phyloP scores from a whole-genome alignment of 768 basidiomycete species.

The Postia placenta region DNA sequence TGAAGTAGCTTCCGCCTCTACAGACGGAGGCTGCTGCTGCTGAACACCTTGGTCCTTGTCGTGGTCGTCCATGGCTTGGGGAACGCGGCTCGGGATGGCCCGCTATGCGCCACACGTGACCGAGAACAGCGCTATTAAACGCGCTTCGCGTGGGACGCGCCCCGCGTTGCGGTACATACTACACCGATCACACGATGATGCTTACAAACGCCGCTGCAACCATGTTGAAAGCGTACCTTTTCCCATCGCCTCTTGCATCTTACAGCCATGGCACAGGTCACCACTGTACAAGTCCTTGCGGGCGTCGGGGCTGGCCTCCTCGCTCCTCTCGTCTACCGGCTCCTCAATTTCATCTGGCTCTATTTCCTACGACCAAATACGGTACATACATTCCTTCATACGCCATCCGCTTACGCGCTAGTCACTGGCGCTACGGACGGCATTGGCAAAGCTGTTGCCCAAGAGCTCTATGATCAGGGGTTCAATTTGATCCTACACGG shows the following conservation, averaged over 20 bases:
- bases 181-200: too few relatives aligned
- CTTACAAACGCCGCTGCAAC: too few relatives aligned
- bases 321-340: conserved; percentile 11
- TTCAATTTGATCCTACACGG: conserved; percentile 26
- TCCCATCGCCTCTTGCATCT: neutral
- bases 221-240: too few relatives aligned
- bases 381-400: conserved; percentile 18
- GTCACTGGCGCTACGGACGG: conserved; percentile 25
- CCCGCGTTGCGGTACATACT: too few relatives aligned
- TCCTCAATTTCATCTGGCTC: conserved; percentile 16
- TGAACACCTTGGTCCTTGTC: neutral
- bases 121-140: too few relatives aligned
- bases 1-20: neutral
- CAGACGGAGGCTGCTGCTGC: neutral
- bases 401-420: conserved; percentile 18
- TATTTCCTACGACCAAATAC: conserved; percentile 17
- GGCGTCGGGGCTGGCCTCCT: conserved; percentile 13
- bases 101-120: neutral
- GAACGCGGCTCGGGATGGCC: neutral
- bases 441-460: conserved; percentile 21
- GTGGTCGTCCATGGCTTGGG: neutral
- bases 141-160: too few relatives aligned
- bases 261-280: neutral
- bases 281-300: conserved; percentile 9
- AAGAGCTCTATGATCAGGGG: conserved; percentile 20